Evolutionary conservation across 805 yeast species (phyloP).

Genomic region (Saturnispora sanitii): DNA sequence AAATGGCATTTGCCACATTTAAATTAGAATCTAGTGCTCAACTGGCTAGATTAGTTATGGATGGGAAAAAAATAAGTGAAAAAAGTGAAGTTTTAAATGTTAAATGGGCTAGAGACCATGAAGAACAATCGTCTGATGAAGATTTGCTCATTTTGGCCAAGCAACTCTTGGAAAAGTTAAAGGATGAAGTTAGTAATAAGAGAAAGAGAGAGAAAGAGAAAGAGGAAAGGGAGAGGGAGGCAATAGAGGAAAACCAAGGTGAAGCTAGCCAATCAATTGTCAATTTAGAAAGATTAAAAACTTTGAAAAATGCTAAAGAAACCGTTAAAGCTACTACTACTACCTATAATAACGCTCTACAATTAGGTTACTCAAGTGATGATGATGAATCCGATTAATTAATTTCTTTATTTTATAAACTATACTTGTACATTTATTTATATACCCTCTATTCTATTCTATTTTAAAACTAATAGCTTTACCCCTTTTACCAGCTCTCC

Average conservation of each 20-base stretch:
- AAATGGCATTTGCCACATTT: constrained; percentile 72
- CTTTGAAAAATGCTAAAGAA: too few relatives aligned
- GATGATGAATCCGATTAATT: constrained; percentile 5
- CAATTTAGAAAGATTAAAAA: neutral
- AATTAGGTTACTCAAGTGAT: constrained; percentile 9
- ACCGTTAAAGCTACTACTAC: neutral
- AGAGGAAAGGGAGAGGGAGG: neutral
- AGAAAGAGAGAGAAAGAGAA: constrained; percentile 1
- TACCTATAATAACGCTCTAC: neutral
- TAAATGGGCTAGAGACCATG: constrained; percentile 74
- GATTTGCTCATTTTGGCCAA: constrained; percentile 45
- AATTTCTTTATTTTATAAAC: neutral
- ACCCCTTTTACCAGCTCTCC: constrained; percentile 84
- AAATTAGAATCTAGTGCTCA: constrained; percentile 68
- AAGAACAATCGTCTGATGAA: constrained; percentile 34
- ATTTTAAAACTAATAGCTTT: constrained; percentile 53
- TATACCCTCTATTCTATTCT: constrained; percentile 9
- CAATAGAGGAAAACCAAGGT: neutral
- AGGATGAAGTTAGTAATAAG: constrained; percentile 13
- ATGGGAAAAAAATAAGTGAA: constrained; percentile 21
- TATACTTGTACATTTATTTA: neutral
- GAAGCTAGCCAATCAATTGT: too few relatives aligned
- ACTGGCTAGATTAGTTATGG: constrained; percentile 92
- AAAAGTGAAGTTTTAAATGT: constrained; percentile 58
- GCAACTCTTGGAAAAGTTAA: constrained; percentile 29